Evolutionary conservation across 2,329 filamentous ascomycete species (phyloP).

Genomic region (Colletotrichum musicola): DNA sequence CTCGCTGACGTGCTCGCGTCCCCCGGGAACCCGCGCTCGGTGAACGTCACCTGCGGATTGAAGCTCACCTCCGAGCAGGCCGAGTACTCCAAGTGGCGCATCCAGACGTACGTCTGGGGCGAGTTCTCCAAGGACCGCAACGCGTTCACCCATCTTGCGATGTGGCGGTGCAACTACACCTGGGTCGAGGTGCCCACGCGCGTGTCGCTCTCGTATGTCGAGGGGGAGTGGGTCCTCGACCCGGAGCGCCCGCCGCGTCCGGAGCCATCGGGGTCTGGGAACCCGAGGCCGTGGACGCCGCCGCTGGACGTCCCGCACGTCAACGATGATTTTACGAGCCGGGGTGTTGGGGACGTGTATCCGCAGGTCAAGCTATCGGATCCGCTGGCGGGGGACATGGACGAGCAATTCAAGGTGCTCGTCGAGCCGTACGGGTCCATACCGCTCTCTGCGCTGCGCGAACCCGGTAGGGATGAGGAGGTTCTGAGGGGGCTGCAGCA

Average conservation of each 20-base stretch:
- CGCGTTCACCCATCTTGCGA: not conserved
- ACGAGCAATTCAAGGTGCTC: too few species aligned
- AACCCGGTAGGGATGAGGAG: not conserved
- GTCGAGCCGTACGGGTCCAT: not conserved
- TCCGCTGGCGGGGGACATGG: too few species aligned
- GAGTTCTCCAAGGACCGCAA: not conserved
- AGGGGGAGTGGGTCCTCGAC: not conserved
- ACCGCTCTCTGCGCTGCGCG: not conserved
- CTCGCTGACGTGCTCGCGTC: not conserved
- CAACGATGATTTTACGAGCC: not conserved
- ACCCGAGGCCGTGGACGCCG: not conserved
- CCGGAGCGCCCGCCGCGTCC: not conserved
- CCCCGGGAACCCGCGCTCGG: not conserved
- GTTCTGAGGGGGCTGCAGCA: not conserved
- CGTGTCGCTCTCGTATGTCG: not conserved
- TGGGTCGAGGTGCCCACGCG: constrained; percentile 1
- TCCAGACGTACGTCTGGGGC: constrained; percentile 4
- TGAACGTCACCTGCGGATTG: not conserved
- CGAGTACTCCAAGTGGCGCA: not conserved
- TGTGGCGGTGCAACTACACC: constrained; percentile 11
- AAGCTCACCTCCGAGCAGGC: not conserved
- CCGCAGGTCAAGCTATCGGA: not conserved
- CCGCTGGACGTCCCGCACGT: not conserved
- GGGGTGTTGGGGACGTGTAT: not conserved
- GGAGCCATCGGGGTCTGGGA: not conserved